A percentile compares a stretch with the other conserved stretches of the same genome.
These are phyloP conservation scores for Isatis lusitanica DNA, from an alignment of 441 rosid species.

Conservation along the genomic window DNA sequence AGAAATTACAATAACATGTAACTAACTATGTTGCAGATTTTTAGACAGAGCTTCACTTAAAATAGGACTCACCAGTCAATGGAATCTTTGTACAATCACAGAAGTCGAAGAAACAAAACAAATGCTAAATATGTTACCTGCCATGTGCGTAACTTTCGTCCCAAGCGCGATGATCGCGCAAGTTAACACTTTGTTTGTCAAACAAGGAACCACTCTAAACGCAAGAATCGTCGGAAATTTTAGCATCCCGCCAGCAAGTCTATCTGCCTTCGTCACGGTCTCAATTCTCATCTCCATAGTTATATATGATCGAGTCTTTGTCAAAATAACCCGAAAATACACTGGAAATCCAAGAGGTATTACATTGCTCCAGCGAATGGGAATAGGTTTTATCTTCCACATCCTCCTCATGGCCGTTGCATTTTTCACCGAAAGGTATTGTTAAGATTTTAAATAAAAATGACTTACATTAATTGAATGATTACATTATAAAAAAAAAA, in stretches of 20 bases:
- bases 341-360: slow-evolving; percentile 80
- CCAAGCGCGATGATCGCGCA: slow-evolving; percentile 84
- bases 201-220: slow-evolving; percentile 86
- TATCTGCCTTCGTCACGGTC: slow-evolving; percentile 62
- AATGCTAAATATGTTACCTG: slow-evolving; percentile 86
- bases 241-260: slow-evolving; percentile 79
- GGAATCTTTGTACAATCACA: slow-evolving; percentile 73
- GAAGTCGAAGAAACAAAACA: slow-evolving; percentile 96
- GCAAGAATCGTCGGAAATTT: slow-evolving; percentile 47
- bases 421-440: slow-evolving; percentile 50
- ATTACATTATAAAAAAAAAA: too few relatives aligned
- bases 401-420: slow-evolving; percentile 62
- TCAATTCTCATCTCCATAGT: slow-evolving; percentile 77
- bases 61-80: slow-evolving; percentile 51
- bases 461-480: background rate
- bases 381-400: slow-evolving; percentile 67
- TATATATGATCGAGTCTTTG: slow-evolving; percentile 65
- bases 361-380: slow-evolving; percentile 78
- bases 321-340: slow-evolving; percentile 57
- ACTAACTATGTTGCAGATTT: slow-evolving; percentile 48
- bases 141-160: slow-evolving; percentile 59
- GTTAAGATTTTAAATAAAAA: background rate
- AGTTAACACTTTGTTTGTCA: slow-evolving; percentile 75
- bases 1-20: background rate
- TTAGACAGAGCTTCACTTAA: slow-evolving; percentile 68